A percentile compares a stretch with the other conserved stretches of the same genome.
These are phyloP conservation scores for Suillus spraguei DNA, from an alignment of 768 basidiomycete species.

Conservation along the genomic window DNA sequence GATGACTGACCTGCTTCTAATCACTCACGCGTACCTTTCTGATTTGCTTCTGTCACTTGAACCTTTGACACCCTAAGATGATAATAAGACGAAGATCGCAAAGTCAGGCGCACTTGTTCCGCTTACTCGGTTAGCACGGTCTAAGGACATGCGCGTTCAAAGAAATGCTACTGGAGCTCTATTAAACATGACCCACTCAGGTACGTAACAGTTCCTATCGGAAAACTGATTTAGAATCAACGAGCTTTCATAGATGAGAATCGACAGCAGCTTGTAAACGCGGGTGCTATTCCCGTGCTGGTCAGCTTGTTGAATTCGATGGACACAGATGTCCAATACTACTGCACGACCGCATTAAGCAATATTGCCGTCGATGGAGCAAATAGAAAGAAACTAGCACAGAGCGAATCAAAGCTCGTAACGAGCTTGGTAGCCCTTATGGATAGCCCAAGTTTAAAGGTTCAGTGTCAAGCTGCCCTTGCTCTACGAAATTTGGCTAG, in stretches of 20 bases:
- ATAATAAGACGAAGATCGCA: constrained; percentile 99
- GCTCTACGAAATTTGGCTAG: constrained; percentile 96
- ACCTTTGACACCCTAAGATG: constrained; percentile 56
- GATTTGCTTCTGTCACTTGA: constrained; percentile 15
- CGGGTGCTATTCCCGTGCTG: constrained; percentile 96
- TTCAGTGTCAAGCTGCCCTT: constrained; percentile 97
- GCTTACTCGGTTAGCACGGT: constrained; percentile 91
- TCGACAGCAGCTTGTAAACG: constrained; percentile 96
- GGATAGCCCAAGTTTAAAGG: constrained; percentile 97
- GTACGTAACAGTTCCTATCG: constrained; percentile 44
- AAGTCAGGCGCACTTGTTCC: constrained; percentile 99
- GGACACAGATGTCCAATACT: constrained; percentile 99
- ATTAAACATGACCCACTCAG: constrained; percentile 99
- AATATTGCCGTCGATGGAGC: constrained; percentile 97
- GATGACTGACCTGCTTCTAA: constrained; percentile 12
- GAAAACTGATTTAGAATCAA: constrained; percentile 8
- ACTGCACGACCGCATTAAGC: constrained; percentile 97
- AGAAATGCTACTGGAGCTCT: constrained; percentile 97
- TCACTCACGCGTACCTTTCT: constrained; percentile 13
- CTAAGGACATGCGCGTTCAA: constrained; percentile 99
- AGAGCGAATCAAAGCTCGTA: constrained; percentile 93
- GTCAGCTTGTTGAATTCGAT: constrained; percentile 92
- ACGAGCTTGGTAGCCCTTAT: constrained; percentile 92
- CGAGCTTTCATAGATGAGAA: constrained; percentile 79
- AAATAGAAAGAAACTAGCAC: constrained; percentile 94